Evolutionary conservation across 371 early-diverging fungal species (phyloP), one percentile per base, ranked within the genome.

Genomic region (Mucor indicus): DNA sequence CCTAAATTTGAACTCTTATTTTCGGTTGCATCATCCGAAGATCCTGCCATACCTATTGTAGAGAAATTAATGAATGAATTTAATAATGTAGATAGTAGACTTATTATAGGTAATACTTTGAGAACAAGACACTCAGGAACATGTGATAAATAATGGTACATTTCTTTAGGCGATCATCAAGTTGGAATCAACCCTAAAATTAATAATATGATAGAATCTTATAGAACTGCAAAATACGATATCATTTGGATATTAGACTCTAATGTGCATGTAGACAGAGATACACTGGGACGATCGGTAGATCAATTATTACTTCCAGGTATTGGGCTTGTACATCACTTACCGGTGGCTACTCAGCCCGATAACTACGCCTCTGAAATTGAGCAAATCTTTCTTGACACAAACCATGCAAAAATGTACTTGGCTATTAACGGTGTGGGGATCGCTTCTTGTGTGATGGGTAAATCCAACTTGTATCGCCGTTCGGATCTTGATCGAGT

Each of bases 371-470:
- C 93, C 15, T 84, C 95, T 1, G 72, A 85, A 57, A 75, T 98
- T 13, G 98, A 98, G 52, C 75, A 79, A 45, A 72, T 85, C 11
- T 97, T 92, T 69, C 63, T 98, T 43, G 83, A 89, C 58, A 87
- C 93, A 13, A 85, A 86, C 42, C 98, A 98, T 60, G 95, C 94
- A 30, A 91, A 92, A 55, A 90, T 94, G 90, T 98, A 96, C 53
- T 69, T 87, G 35, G 88, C 88, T 20, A 89, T 96, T 68, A 98
- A 98, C 70, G 79, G 76, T 32, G 70, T 91, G 2, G 87, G 80
- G 12, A 61, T 91, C 11, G 90, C 87, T 16, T 86, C 86, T 22
- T 96, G 96, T 62, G 80, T 98, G 24, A 86, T 93, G 69, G 98
- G 98, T 21, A 98, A 98, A 55, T 91, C 92, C 20, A 94, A 91